Percentiles rank a stretch among this genome's conserved stretches.
Conservation (phyloP, 495 filamentous ascomycete genomes). For the Daldinia decipiens region DNA sequence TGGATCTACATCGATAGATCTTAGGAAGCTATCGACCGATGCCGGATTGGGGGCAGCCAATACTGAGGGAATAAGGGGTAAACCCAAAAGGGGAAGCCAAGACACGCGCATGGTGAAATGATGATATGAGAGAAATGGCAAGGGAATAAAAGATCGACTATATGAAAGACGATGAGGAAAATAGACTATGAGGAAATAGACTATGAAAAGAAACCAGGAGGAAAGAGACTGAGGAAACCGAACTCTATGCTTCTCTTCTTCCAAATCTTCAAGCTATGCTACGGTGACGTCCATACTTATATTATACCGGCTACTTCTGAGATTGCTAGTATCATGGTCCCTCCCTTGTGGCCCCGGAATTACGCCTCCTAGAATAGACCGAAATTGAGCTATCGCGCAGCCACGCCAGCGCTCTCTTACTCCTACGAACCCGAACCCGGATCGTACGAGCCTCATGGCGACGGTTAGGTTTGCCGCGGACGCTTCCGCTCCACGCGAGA, state of each 20-base stretch:
- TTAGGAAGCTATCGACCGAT: not conserved
- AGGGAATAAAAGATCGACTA: conserved; percentile 1
- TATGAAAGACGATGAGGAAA: not conserved
- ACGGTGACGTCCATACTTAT: conserved; percentile 1
- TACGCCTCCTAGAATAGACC: not conserved
- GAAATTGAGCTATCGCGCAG: not conserved
- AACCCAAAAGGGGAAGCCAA: conserved; percentile 1
- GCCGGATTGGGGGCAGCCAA: not conserved
- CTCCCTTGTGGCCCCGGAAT: not conserved
- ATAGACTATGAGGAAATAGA: not conserved
- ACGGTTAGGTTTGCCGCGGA: not conserved
- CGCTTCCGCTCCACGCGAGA: not conserved
- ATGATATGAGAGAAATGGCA: not conserved
- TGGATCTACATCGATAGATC: not conserved
- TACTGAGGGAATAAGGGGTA: conserved; percentile 6
- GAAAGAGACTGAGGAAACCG: conserved; percentile 2
- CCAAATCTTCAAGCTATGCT: not conserved
- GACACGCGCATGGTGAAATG: conserved; percentile 1
- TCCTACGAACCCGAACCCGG: not conserved
- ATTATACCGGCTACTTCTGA: conserved; percentile 1
- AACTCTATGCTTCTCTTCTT: conserved; percentile 8
- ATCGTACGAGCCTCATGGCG: not conserved
- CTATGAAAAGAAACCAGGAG: not conserved
- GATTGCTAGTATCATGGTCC: not conserved
- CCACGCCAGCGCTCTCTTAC: not conserved